phyloP scores from a whole-genome alignment of 2,329 filamentous ascomycete species.

The Lasiodiplodia gonubiensis region DNA sequence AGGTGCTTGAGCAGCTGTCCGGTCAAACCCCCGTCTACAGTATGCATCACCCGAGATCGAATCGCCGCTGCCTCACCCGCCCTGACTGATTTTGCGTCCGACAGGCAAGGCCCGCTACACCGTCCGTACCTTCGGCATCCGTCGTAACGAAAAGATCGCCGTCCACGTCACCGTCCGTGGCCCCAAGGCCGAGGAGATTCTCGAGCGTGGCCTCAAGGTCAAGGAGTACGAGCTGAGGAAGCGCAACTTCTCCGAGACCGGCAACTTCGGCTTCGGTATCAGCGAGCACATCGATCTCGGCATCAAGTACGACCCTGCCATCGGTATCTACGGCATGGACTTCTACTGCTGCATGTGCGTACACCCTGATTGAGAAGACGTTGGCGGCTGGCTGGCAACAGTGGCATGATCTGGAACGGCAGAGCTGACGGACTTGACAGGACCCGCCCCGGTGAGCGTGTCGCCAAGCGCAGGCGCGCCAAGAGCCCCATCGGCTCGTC shows the following conservation, averaged over 20 bases:
- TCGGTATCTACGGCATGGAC: conserved; percentile 99
- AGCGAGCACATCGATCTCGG: conserved; percentile 99
- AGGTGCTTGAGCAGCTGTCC: conserved; percentile 99
- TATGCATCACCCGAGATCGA: conserved; percentile 53
- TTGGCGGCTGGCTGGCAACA: neutral
- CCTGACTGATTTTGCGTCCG: conserved; percentile 29
- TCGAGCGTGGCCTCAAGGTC: conserved; percentile 99
- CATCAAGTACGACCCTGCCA: conserved; percentile 99
- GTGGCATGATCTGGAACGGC: neutral
- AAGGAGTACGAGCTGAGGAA: conserved; percentile 99
- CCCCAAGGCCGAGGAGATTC: conserved; percentile 99
- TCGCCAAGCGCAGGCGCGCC: conserved; percentile 90
- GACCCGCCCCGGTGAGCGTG: conserved; percentile 97
- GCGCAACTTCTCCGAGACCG: conserved; percentile 99
- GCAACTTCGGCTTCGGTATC: conserved; percentile 99
- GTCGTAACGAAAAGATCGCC: conserved; percentile 99
- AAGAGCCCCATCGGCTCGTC: conserved; percentile 83
- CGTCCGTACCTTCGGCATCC: conserved; percentile 99
- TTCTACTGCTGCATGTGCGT: conserved; percentile 99
- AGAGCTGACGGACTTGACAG: conserved; percentile 49
- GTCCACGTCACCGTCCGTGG: conserved; percentile 99
- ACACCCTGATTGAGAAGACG: conserved; percentile 42
- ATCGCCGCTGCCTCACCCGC: neutral
- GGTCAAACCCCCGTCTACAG: conserved; percentile 99
- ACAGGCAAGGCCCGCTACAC: conserved; percentile 99